phyloP scores from a whole-genome alignment of 2,329 filamentous ascomycete genomes.

The Coleophoma cylindrospora region DNA sequence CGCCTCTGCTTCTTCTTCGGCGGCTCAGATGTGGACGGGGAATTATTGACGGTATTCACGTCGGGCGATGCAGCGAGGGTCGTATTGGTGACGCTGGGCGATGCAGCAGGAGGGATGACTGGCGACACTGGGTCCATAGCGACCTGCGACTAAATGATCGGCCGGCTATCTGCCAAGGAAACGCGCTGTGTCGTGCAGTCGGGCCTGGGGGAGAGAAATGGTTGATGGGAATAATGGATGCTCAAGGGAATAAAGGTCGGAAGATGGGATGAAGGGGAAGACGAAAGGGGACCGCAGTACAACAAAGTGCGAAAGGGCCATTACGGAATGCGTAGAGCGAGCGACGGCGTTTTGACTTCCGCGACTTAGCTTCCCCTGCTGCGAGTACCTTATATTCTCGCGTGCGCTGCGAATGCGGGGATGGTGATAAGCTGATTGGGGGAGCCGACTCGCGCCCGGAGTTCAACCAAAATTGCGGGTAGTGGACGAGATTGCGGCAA shows the following conservation, averaged over 20 bases:
- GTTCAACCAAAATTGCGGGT: too few relatives aligned
- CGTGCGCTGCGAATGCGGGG: not conserved
- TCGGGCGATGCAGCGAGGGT: slow-evolving; percentile 3
- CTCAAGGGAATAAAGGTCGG: slow-evolving; percentile 14
- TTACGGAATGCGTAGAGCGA: too few relatives aligned
- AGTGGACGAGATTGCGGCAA: too few relatives aligned
- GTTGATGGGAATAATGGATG: slow-evolving; percentile 25
- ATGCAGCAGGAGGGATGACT: slow-evolving; percentile 9
- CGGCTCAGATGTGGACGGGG: slow-evolving; percentile 6
- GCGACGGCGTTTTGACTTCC: too few relatives aligned
- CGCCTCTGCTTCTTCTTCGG: slow-evolving; percentile 68
- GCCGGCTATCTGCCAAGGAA: too few relatives aligned
- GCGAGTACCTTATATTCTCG: not conserved
- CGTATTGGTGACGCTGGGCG: slow-evolving; percentile 14
- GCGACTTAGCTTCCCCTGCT: not conserved
- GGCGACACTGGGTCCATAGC: slow-evolving; percentile 7
- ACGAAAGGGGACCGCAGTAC: not conserved
- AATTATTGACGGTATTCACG: slow-evolving; percentile 9
- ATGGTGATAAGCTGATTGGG: too few relatives aligned
- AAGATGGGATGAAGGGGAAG: slow-evolving; percentile 1
- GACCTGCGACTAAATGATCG: too few relatives aligned
- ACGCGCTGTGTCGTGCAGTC: not conserved
- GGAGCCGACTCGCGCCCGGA: too few relatives aligned
- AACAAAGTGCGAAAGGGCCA: not conserved
- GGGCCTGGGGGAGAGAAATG: slow-evolving; percentile 2